Evolutionary conservation across 371 early-diverging fungal genomes (phyloP).

Genomic region (Dentiscutata heterogama): DNA sequence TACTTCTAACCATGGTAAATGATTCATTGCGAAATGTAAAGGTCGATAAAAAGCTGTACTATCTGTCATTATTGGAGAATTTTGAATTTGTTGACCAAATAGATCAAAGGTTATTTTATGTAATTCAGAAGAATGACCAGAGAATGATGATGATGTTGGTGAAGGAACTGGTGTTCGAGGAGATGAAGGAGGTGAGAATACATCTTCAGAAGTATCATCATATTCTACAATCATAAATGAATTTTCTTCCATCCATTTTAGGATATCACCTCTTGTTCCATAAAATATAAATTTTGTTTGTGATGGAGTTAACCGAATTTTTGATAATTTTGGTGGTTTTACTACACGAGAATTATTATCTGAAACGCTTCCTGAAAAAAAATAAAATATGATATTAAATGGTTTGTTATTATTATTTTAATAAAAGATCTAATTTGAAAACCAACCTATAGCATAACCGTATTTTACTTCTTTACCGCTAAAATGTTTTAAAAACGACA

Average conservation of each 20-base stretch:
- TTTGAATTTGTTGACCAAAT: slow-evolving; percentile 1
- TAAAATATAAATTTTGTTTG: slow-evolving; percentile 30
- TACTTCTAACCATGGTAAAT: slow-evolving; percentile 37
- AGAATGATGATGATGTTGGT: not conserved
- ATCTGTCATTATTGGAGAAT: not conserved
- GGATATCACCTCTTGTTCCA: slow-evolving; percentile 33
- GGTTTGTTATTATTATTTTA: not conserved
- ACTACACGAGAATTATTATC: not conserved
- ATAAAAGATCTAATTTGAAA: not conserved
- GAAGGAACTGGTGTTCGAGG: not conserved
- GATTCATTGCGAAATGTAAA: slow-evolving; percentile 29
- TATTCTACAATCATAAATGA: slow-evolving; percentile 18
- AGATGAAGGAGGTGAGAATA: slow-evolving; percentile 27
- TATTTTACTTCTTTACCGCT: slow-evolving; percentile 8
- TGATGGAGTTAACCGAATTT: slow-evolving; percentile 14
- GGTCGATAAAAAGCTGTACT: slow-evolving; percentile 9
- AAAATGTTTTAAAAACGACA: not conserved
- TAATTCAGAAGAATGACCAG: not conserved
- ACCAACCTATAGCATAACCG: slow-evolving; percentile 1
- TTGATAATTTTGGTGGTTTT: slow-evolving; percentile 14
- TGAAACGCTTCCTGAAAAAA: not conserved
- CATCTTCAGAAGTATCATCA: not conserved
- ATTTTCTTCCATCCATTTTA: slow-evolving; percentile 37
- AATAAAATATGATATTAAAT: not conserved
- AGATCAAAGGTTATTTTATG: slow-evolving; percentile 23